Conservation (phyloP, 805 yeast genomes). For the Myxozyma melibiosi region DNA sequence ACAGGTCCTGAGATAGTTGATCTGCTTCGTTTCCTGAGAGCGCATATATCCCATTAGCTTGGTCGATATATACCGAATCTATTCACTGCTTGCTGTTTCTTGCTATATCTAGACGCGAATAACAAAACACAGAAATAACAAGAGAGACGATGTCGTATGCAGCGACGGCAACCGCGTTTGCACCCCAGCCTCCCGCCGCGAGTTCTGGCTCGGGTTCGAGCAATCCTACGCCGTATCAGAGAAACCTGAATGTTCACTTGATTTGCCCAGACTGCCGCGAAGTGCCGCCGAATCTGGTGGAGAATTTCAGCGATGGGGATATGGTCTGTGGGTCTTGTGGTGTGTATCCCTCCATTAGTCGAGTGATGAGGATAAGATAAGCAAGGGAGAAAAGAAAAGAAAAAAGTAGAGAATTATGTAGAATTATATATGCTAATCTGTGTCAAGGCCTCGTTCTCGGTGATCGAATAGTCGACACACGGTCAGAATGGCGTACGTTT, state of each 20-base stretch:
- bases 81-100: neutral
- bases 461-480: conserved; percentile 87
- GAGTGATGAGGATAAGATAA: neutral
- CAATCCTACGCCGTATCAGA: conserved; percentile 35
- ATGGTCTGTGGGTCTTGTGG: conserved; percentile 99
- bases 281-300: conserved; percentile 92
- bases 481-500: conserved; percentile 99
- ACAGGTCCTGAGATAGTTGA: conserved; percentile 6
- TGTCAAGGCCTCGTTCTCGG: conserved; percentile 65
- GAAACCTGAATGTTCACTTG: conserved; percentile 76
- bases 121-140: neutral
- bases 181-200: neutral
- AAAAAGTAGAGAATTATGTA: neutral
- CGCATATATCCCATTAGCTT: conserved; percentile 10
- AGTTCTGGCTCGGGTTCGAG: neutral
- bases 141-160: conserved; percentile 12
- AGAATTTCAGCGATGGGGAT: conserved; percentile 95
- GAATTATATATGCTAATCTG: conserved; percentile 1
- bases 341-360: conserved; percentile 7
- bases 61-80: conserved; percentile 4
- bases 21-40: conserved; percentile 8
- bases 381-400: neutral
- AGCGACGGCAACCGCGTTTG: conserved; percentile 9
- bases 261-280: conserved; percentile 96
- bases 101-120: neutral